Conservation (phyloP, 208 protist genomes). For the Wallacemonas rigidus region DNA sequence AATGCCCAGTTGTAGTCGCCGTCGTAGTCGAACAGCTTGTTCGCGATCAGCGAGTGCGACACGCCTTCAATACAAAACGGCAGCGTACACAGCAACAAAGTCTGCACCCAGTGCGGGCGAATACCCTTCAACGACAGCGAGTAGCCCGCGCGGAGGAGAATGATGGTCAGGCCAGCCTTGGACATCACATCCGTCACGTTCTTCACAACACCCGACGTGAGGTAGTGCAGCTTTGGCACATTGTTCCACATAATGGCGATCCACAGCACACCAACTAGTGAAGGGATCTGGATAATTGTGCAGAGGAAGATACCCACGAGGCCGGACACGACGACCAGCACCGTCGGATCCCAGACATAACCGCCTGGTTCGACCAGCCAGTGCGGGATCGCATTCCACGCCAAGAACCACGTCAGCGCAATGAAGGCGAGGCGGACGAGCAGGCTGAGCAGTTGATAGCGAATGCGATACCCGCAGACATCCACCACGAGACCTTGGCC, state of each 20-base stretch:
- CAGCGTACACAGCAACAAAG: conserved; percentile 55
- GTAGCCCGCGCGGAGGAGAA: conserved; percentile 73
- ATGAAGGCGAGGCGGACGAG: conserved; percentile 63
- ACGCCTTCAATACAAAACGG: conserved; percentile 69
- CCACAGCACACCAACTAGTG: conserved; percentile 79
- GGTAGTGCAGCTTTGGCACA: conserved; percentile 59
- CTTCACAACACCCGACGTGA: conserved; percentile 61
- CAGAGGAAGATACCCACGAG: conserved; percentile 69
- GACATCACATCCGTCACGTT: conserved; percentile 60
- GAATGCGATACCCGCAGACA: conserved; percentile 53
- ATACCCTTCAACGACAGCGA: conserved; percentile 72
- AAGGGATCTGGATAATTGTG: conserved; percentile 76
- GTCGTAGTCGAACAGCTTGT: conserved; percentile 65
- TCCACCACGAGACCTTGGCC: conserved; percentile 49
- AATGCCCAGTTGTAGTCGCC: conserved; percentile 80
- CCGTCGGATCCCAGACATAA: conserved; percentile 74
- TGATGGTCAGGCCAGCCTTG: conserved; percentile 73
- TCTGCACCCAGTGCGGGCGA: conserved; percentile 71
- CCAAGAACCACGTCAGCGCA: conserved; percentile 63
- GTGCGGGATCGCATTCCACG: conserved; percentile 71
- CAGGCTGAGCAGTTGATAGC: conserved; percentile 56
- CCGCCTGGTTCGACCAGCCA: conserved; percentile 63
- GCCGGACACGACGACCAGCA: conserved; percentile 62
- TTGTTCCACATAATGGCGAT: conserved; percentile 85
- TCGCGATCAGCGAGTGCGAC: conserved; percentile 72